Evolutionary conservation across 768 basidiomycete genomes (phyloP), one percentile per base, ranked within the genome.

Genomic region (Baorangia bicolor): DNA sequence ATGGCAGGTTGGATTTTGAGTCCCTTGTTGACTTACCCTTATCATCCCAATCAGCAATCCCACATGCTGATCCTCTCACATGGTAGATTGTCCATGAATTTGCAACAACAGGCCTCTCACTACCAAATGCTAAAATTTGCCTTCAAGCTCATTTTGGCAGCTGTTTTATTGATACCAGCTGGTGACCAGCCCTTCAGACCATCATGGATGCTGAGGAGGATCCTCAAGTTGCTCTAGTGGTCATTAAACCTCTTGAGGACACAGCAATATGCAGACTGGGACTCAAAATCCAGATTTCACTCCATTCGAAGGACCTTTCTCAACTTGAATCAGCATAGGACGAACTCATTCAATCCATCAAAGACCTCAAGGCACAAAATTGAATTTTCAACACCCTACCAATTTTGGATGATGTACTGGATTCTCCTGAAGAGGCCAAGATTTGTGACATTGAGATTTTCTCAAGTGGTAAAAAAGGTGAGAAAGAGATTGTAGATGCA

Each of bases 61-160:
- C 38, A 9, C 38, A 39, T 9, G 20, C 38, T 20, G 38, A 39
- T 39, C 38, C 38, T 39, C 18, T 39, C 10, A 5, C 38, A 4
- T 39, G 38, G 38, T 10, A 21, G 20, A 39, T 39, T 2, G n/a
- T n/a, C n/a, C n/a, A n/a, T n/a, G n/a, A n/a, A n/a, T n/a, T n/a
- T n/a, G n/a, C n/a, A n/a, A n/a, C 20, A 21, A 39, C 38, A 1
- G 20, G 20, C 20, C 10, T 39, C 2, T 39, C 20, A 45, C 41
- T 64, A 21, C 57, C 58, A 8, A 27, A 57, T n/a, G 58, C 53
- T 7, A 55, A 64, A 48, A 34, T 37, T 20, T 5, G 9, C 5
- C 58, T 66, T 18, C 23, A 43, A 21, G 51, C 33, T 16, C 55
- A 42, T 20, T 48, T 64, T 44, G 60, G 63, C 2, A 55, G 53